Base-by-base conservation (phyloP, 2,329 filamentous ascomycete genomes). In the Claviceps quebecensis region DNA sequence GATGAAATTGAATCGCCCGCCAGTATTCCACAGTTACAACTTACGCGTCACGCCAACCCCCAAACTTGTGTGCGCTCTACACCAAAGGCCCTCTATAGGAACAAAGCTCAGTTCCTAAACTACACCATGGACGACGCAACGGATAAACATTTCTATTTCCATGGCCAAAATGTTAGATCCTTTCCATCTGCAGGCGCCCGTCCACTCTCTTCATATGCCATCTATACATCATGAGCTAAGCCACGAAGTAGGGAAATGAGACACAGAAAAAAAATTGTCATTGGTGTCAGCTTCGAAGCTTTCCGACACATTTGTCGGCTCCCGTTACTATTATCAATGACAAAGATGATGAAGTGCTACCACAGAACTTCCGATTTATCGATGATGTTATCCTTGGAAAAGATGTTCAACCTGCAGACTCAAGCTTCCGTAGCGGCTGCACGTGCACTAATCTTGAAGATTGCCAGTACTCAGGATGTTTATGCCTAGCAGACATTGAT, bases 321-420 rank as follows among this genome's bases (percentile, higher is more conserved):
- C 78, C 80, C 1, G 73, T 88, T 26, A 77, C 77, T 0, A 73
- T 90, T 1, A 67, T 81, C 49, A 91, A 91, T 60, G 68, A 73
- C 0, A 66, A 77, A 2, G 81, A 85, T 57, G 66, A 73, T 52
- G 72, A 59, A 56, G 73, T 58, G n/a, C 69, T 81, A 14, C 81
- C 84, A 0, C 66, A 77, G 0, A 68, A 76, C 40, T 94, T 93
- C 58, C 71, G 72, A 0, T 91, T 90, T 63, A 82, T 89, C 50
- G 70, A 81, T 6, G 65, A 74, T 1, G 81, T 80, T 9, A 69
- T 83, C 4, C 70, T 86, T 1, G 68, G 76, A 2, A 58, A 73
- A 1, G 83, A 78, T 19, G 82, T 91, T 0, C 64, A 75, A 44
- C 71, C 74, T 13, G 77, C 77, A 4, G 77, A 77, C 54, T 69